Evolutionary conservation across 2,329 filamentous ascomycete genomes (phyloP).

Genomic region (Botryotinia calthae): DNA sequence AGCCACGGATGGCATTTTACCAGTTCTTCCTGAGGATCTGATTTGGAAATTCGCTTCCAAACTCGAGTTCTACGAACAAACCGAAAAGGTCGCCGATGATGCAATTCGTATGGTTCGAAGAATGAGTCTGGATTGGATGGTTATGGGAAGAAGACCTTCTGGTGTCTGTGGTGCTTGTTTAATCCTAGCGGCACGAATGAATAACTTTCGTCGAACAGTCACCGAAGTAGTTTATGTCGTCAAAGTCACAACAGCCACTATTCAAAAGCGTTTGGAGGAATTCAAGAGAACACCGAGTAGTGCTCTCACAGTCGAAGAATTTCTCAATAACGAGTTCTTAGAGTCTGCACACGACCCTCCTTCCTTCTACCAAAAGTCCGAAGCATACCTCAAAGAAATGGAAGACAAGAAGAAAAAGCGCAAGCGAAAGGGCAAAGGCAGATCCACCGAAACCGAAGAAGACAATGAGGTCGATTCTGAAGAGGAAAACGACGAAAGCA

Average conservation of each 20-base stretch:
- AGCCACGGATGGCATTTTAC: constrained; percentile 62
- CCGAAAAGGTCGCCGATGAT: constrained; percentile 81
- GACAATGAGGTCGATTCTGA: constrained; percentile 30
- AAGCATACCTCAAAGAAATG: constrained; percentile 55
- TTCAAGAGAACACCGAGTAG: constrained; percentile 86
- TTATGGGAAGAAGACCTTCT: constrained; percentile 86
- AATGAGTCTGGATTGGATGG: constrained; percentile 98
- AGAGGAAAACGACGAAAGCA: constrained; percentile 33
- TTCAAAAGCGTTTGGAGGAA: constrained; percentile 86
- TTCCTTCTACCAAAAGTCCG: constrained; percentile 67
- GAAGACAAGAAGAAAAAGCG: constrained; percentile 48
- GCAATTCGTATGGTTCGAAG: constrained; percentile 83
- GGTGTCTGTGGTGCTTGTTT: constrained; percentile 93
- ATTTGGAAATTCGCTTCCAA: constrained; percentile 89
- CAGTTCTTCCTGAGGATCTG: constrained; percentile 82
- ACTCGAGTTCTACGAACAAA: constrained; percentile 83
- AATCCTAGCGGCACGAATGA: constrained; percentile 93
- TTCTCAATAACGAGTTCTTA: constrained; percentile 67
- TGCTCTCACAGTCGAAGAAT: constrained; percentile 82
- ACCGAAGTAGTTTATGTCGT: constrained; percentile 97
- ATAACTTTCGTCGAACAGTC: constrained; percentile 91
- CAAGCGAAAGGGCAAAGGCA: constrained; percentile 31
- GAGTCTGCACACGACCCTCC: constrained; percentile 80
- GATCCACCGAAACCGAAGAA: constrained; percentile 28
- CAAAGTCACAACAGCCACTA: constrained; percentile 91